phyloP scores from a whole-genome alignment of 1,284 basidiomycete genomes.

The Tetrapyrgos nigripes region DNA sequence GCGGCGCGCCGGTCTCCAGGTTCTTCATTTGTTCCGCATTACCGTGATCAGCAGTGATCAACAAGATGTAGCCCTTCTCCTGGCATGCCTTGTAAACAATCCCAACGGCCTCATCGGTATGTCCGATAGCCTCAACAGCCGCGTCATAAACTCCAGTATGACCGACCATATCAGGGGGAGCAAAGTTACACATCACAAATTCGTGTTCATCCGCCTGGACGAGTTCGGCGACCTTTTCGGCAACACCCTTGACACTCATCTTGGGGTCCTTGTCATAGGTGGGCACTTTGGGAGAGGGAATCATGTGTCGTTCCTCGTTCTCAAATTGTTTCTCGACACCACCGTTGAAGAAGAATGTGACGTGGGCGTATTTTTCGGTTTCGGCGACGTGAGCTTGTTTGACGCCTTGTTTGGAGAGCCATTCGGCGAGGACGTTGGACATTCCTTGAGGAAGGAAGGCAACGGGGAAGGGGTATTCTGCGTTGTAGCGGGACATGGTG shows the following conservation, averaged over 20 bases:
- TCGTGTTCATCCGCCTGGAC: conserved; percentile 74
- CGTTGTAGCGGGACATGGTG: conserved; percentile 93
- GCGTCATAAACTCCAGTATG: conserved; percentile 92
- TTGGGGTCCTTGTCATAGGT: conserved; percentile 89
- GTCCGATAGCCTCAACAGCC: conserved; percentile 83
- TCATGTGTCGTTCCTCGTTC: conserved; percentile 85
- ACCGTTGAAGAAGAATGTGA: conserved; percentile 97
- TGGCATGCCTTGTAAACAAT: conserved; percentile 86
- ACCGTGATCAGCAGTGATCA: conserved; percentile 92
- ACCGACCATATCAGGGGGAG: conserved; percentile 95
- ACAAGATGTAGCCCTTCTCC: conserved; percentile 83
- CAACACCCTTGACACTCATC: conserved; percentile 88
- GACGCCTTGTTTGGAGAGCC: conserved; percentile 78
- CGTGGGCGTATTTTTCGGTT: conserved; percentile 95
- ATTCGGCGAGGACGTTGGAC: conserved; percentile 92
- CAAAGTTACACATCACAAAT: conserved; percentile 96
- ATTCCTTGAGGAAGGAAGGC: conserved; percentile 91
- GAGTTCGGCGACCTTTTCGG: conserved; percentile 89
- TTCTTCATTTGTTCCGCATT: conserved; percentile 95
- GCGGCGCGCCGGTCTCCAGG: conserved; percentile 80
- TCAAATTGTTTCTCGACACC: conserved; percentile 91
- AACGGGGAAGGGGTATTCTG: conserved; percentile 84
- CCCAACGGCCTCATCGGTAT: conserved; percentile 87
- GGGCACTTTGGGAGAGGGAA: conserved; percentile 88
- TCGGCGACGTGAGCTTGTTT: conserved; percentile 91